These are phyloP conservation scores for Populus pruinosa DNA, from an alignment of 345 rosid genomes.

Conservation along the genomic window DNA sequence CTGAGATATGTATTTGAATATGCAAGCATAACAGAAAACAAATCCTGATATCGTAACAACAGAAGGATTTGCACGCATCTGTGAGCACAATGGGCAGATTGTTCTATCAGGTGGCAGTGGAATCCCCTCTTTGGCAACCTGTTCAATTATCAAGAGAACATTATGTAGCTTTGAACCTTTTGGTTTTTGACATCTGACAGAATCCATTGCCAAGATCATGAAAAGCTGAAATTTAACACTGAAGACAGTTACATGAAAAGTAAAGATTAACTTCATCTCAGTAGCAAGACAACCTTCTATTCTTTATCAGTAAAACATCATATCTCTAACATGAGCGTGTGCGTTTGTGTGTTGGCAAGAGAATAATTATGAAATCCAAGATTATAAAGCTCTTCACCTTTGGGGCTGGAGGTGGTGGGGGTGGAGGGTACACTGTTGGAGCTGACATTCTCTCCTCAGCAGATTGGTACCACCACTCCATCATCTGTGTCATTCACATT, in stretches of 20 bases:
- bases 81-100: conserved; percentile 85
- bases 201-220: not conserved
- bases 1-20: conserved; percentile 86
- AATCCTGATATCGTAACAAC: conserved; percentile 90
- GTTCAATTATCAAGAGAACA: conserved; percentile 11
- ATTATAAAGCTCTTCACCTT: conserved; percentile 42
- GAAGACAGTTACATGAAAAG: not conserved
- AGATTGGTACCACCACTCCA: conserved; percentile 99
- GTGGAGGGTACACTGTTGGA: conserved; percentile 94
- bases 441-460: conserved; percentile 99
- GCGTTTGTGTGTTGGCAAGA: not conserved
- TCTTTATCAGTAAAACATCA: too few relatives aligned
- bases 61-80: conserved; percentile 93
- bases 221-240: not conserved
- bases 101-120: conserved; percentile 70
- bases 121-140: conserved; percentile 90
- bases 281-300: not conserved
- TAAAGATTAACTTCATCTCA: not conserved
- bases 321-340: not conserved
- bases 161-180: not conserved
- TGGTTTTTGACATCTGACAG: not conserved
- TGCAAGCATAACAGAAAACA: conserved; percentile 93
- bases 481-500: conserved; percentile 56
- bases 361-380: not conserved
- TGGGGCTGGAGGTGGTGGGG: conserved; percentile 95